A percentile compares a stretch with the other conserved stretches of the same genome.
Evolutionary conservation across 352 stramenopile genomes (phyloP).

Genomic region (Halophytophthora polymorphica): DNA sequence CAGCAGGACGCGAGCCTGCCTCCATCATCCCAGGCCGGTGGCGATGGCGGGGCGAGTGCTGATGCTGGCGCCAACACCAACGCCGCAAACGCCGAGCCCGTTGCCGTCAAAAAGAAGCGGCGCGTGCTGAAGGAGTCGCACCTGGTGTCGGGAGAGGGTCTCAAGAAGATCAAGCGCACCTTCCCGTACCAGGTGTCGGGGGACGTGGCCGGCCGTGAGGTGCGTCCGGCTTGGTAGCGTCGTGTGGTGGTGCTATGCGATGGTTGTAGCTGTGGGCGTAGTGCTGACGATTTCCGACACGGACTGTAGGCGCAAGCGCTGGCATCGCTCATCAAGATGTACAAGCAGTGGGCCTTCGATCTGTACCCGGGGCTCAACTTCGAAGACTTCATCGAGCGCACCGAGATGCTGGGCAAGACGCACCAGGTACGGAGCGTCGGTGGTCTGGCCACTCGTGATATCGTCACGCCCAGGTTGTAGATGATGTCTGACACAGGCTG

Average conservation of each 20-base stretch:
- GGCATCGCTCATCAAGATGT: constrained; percentile 66
- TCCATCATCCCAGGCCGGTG: background rate
- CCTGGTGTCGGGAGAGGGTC: constrained; percentile 55
- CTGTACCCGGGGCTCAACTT: constrained; percentile 80
- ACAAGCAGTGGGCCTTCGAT: constrained; percentile 86
- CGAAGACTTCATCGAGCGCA: constrained; percentile 73
- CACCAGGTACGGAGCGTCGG: constrained; percentile 22
- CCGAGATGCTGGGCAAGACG: constrained; percentile 54
- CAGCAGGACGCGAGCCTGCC: background rate
- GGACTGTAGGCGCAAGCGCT: constrained; percentile 47
- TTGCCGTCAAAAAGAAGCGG: constrained; percentile 36
- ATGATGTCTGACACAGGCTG: background rate
- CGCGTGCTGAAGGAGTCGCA: constrained; percentile 65
- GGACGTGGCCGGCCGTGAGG: constrained; percentile 56
- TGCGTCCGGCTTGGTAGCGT: constrained; percentile 6
- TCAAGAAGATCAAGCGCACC: constrained; percentile 66
- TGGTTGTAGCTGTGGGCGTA: background rate
- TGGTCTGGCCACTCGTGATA: background rate
- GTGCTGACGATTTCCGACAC: background rate
- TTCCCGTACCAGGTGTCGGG: constrained; percentile 69
- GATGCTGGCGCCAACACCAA: constrained; percentile 7
- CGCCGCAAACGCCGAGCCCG: background rate
- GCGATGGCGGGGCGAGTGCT: constrained; percentile 1
- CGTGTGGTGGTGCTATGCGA: background rate
- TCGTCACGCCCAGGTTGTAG: background rate